Evolutionary conservation across 257 asterid genomes (phyloP).

Genomic region (Solanum etuberosum): DNA sequence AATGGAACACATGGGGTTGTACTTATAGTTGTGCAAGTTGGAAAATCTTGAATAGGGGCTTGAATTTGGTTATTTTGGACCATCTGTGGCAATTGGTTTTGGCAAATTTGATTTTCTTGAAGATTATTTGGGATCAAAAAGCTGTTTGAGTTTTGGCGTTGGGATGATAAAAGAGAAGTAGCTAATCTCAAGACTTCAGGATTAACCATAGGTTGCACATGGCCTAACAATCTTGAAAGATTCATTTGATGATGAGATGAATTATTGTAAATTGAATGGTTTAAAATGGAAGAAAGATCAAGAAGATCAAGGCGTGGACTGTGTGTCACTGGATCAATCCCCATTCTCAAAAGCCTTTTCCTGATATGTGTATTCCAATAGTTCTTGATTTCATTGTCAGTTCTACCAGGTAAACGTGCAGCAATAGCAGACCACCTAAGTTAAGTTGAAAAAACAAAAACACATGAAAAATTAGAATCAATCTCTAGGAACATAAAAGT

Average conservation of each 20-base stretch:
- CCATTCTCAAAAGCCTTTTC: slow-evolving; percentile 72
- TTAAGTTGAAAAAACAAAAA: background rate
- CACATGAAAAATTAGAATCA: background rate
- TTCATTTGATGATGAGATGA: slow-evolving; percentile 24
- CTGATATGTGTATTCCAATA: slow-evolving; percentile 77
- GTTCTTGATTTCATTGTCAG: slow-evolving; percentile 80
- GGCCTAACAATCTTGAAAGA: slow-evolving; percentile 44
- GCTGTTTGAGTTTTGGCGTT: slow-evolving; percentile 18
- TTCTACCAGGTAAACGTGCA: slow-evolving; percentile 67
- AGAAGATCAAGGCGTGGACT: slow-evolving; percentile 74
- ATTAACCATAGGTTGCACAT: slow-evolving; percentile 27
- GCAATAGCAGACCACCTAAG: slow-evolving; percentile 85
- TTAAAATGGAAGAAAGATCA: slow-evolving; percentile 48
- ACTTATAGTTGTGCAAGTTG: background rate
- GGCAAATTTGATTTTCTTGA: slow-evolving; percentile 17
- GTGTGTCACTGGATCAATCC: slow-evolving; percentile 80
- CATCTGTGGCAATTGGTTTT: slow-evolving; percentile 15
- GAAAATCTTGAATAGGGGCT: slow-evolving; percentile 21
- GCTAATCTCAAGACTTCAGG: slow-evolving; percentile 52
- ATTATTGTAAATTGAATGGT: slow-evolving; percentile 10
- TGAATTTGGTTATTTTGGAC: slow-evolving; percentile 23
- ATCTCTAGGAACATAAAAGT: background rate
- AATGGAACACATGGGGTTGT: background rate
- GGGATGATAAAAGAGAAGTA: slow-evolving; percentile 35
- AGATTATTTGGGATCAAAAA: slow-evolving; percentile 12